These are phyloP conservation scores for Coemansia sp. DNA, from an alignment of 192 early-diverging fungal species.

Conservation along the genomic window DNA sequence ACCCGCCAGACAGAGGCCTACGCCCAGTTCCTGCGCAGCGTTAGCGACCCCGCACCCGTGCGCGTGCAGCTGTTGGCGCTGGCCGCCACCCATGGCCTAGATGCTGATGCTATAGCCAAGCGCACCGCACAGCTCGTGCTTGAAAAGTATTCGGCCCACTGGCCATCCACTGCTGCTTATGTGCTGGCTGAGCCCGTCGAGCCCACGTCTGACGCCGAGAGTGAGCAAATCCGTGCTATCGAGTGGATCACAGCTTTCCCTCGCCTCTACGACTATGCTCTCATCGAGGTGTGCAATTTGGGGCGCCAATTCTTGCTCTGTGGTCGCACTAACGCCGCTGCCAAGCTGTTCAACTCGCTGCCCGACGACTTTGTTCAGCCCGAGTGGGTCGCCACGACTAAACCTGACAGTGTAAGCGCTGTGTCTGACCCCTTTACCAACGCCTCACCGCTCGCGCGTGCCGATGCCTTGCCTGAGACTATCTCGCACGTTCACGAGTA, in stretches of 20 bases:
- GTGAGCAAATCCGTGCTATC: slow-evolving; percentile 58
- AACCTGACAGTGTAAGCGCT: not conserved
- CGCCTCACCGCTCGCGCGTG: not conserved
- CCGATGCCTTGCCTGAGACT: not conserved
- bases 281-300: slow-evolving; percentile 54
- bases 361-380: slow-evolving; percentile 51
- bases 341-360: slow-evolving; percentile 52
- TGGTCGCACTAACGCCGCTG: slow-evolving; percentile 57
- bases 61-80: slow-evolving; percentile 51
- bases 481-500: slow-evolving; percentile 46
- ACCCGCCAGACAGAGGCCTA: slow-evolving; percentile 54
- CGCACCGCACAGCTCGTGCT: slow-evolving; percentile 46
- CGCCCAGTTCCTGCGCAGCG: slow-evolving; percentile 55
- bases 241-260: slow-evolving; percentile 60
- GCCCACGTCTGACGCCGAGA: slow-evolving; percentile 24
- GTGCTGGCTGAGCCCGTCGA: slow-evolving; percentile 36
- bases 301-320: slow-evolving; percentile 58
- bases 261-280: slow-evolving; percentile 50
- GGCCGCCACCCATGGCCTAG: slow-evolving; percentile 51
- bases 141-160: not conserved
- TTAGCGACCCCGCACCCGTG: slow-evolving; percentile 29
- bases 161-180: not conserved
- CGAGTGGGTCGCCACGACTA: slow-evolving; percentile 37
- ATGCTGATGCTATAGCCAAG: slow-evolving; percentile 41
- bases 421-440: not conserved